Evolutionary conservation across 495 filamentous ascomycete genomes (phyloP).

Genomic region (Staphylotrichum tortipilum): DNA sequence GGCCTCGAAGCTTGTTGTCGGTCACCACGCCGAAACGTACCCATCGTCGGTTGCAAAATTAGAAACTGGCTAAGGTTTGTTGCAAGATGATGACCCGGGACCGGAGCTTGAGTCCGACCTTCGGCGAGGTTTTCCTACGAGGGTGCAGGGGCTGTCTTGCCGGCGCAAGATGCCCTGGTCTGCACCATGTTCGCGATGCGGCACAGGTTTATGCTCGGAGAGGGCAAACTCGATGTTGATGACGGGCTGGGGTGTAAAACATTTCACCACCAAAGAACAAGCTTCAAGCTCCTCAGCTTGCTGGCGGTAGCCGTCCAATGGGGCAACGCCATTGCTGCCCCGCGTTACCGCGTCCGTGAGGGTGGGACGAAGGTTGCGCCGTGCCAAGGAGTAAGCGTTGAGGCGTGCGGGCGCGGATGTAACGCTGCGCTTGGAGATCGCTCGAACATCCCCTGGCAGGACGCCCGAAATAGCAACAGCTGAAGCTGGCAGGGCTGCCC

Average conservation of each 20-base stretch:
- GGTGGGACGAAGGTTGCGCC: not conserved
- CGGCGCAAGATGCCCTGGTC: no score
- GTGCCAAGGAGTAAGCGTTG: slow-evolving; percentile 9
- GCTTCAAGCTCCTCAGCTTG: no score
- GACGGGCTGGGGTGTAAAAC: no score
- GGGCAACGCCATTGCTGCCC: not conserved
- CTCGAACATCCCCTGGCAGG: not conserved
- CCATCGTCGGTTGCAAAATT: not conserved
- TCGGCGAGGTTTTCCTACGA: not conserved
- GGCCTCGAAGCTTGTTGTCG: not conserved
- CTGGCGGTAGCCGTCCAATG: not conserved
- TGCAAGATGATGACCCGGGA: not conserved
- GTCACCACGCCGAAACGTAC: not conserved
- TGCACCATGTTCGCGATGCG: no score
- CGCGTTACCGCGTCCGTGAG: not conserved
- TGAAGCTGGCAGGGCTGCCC: no score
- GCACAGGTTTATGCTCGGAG: not conserved
- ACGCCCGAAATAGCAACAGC: not conserved
- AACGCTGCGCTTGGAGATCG: not conserved
- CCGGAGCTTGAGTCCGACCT: not conserved
- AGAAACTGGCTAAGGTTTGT: not conserved
- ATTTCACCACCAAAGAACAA: no score
- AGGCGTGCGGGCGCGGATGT: not conserved
- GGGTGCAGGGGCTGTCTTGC: not conserved
- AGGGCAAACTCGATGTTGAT: no score